Conservation (phyloP, 768 basidiomycete genomes). For the Rickenella mellea region DNA sequence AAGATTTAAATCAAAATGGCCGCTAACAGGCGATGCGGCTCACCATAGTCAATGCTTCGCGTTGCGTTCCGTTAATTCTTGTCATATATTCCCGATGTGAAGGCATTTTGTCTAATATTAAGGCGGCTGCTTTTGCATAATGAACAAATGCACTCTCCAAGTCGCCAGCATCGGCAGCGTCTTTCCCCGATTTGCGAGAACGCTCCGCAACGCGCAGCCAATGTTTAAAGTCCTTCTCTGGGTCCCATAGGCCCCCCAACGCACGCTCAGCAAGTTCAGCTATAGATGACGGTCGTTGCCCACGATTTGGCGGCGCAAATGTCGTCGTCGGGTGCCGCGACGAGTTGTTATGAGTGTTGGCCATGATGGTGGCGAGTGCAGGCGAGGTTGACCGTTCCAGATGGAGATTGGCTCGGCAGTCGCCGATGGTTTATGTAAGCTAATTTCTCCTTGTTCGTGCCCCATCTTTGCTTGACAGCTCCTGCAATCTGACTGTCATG, state of each 20-base stretch:
- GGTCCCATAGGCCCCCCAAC: constrained; percentile 46
- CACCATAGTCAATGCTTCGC: constrained; percentile 61
- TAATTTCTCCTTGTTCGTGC: neutral
- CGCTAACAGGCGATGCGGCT: constrained; percentile 21
- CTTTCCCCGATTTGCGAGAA: constrained; percentile 46
- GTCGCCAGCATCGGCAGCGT: constrained; percentile 38
- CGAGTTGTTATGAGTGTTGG: too few relatives aligned
- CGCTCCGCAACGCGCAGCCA: constrained; percentile 59
- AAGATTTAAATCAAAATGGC: constrained; percentile 2
- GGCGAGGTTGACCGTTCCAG: too few relatives aligned
- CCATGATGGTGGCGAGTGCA: too few relatives aligned
- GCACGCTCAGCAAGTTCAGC: constrained; percentile 58
- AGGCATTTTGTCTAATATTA: constrained; percentile 75
- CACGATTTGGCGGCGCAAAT: too few relatives aligned
- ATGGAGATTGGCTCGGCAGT: too few relatives aligned
- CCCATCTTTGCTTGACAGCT: neutral
- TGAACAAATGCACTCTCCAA: constrained; percentile 65
- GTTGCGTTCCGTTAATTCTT: constrained; percentile 46
- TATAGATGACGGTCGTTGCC: constrained; percentile 53
- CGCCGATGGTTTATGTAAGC: neutral
- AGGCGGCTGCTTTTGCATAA: constrained; percentile 63
- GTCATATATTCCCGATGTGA: constrained; percentile 55
- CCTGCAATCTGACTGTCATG: too few relatives aligned
- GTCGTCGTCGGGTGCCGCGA: too few relatives aligned
- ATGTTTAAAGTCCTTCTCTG: constrained; percentile 50